Base-by-base conservation (phyloP, 2,329 filamentous ascomycete genomes). In the Calonectria pauciramosa region DNA sequence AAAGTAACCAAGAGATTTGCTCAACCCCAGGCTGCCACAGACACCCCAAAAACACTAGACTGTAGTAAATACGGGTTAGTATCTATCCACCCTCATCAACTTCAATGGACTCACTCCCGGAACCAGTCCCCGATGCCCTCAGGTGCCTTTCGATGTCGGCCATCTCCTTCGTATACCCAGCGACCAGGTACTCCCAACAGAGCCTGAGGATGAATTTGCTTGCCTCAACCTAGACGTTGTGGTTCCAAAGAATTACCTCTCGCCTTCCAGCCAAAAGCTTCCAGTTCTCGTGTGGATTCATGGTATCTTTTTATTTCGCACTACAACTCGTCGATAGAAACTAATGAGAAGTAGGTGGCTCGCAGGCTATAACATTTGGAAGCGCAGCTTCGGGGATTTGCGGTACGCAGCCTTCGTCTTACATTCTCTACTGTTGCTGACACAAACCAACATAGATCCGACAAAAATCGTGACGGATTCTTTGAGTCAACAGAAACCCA, bases 271-370 rank as follows among this genome's bases (percentile, higher is more conserved):
- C 0, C 47, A 68, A 14, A 73, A 76, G 38, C 71, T 87, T 16
- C 86, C 86, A 11, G 86, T 88, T 26, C 66, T 87, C 51, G 71
- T 88, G 20, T 88, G 87, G 86, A 86, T 88, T 38, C 85, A 88
- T 74, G 87, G 87, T 80, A 70, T 30, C 68, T 23, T 44, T n/a
- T 3, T 16, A 14, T 5, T 3, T 14, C 26, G 8, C 11, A 26
- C n/a, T n/a, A n/a, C 20, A 10, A 8, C 8, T n/a, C 13, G 1
- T 14, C 10, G 20, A 10, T 8, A 23, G 32, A 26, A 16, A 54
- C 63, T 75, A 23, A 71, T 16, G 18, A 34, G 14, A 44, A 10
- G 26, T 36, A 83, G 81, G 85, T 28, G 87, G 87, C 16, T 87
- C 86, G 1, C 87, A 88, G 68, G 82, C 86, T 9, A 80, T 88